phyloP scores from a whole-genome alignment of 805 yeast genomes.

The Isabelozyma pseudorhagii region DNA sequence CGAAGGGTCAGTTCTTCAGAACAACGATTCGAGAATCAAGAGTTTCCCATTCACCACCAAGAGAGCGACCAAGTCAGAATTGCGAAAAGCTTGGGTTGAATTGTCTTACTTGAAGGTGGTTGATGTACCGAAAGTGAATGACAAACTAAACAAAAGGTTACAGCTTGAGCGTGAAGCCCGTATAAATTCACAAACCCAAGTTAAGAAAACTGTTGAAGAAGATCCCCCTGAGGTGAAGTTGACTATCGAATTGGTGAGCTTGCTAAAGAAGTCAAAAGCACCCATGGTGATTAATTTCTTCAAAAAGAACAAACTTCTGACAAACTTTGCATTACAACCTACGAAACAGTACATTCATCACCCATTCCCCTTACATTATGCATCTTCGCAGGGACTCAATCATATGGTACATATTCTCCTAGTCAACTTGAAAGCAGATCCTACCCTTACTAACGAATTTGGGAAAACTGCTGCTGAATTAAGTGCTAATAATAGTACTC shows the following conservation, averaged over 20 bases:
- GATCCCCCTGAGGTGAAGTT: constrained; percentile 37
- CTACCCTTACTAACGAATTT: constrained; percentile 47
- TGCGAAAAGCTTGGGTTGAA: constrained; percentile 81
- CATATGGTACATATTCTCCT: constrained; percentile 68
- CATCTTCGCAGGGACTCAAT: constrained; percentile 62
- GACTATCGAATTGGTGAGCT: constrained; percentile 54
- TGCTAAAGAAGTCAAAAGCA: constrained; percentile 71
- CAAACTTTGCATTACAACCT: constrained; percentile 58
- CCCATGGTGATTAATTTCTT: constrained; percentile 68
- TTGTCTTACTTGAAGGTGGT: constrained; percentile 57
- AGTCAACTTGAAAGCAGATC: constrained; percentile 66
- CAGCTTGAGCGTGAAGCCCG: constrained; percentile 6
- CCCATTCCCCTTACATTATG: constrained; percentile 80
- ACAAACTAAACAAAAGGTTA: constrained; percentile 16
- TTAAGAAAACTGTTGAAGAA: constrained; percentile 7
- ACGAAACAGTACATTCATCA: constrained; percentile 44
- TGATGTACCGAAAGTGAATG: constrained; percentile 52
- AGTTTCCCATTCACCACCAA: constrained; percentile 85
- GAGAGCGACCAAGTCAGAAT: constrained; percentile 78
- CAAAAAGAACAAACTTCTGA: constrained; percentile 51
- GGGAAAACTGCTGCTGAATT: constrained; percentile 73
- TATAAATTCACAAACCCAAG: constrained; percentile 14
- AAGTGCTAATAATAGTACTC: constrained; percentile 43
- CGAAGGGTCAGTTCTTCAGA: constrained; percentile 51
- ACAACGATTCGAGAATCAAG: constrained; percentile 60